Base-by-base conservation (phyloP, 768 basidiomycete species). In the Astraeus odoratus region DNA sequence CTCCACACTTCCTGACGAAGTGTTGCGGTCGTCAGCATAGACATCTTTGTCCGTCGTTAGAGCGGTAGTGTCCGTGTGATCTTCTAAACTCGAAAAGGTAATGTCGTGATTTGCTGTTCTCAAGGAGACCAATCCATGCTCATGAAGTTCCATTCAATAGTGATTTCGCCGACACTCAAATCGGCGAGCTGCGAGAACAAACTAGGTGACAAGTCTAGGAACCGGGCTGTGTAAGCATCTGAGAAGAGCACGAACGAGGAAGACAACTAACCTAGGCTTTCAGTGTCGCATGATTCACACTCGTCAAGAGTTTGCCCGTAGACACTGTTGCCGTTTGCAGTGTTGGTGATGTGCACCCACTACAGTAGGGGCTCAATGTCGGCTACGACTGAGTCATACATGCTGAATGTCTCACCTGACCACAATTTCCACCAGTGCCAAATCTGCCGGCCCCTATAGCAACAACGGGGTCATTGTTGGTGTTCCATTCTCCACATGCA, bases 81-180 rank as follows among this genome's bases (percentile, higher is more conserved):
- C 27, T 45, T 39, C 34, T 29, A 46, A 37, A 37, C 29, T 6
- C 8, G 13, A 12, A 18, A 43, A 42, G 38, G 38, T 33, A 13
- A 6, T 31, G 25, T 36, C 29, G 16, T 24, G 19, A 10, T 38
- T 10, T 8, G 16, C 10, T 16, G 13, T 36, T 70, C 48, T 31
- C 10, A 76, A 10, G 74, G 73, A 4, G 51, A 52, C 69, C 68
- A 77, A 42, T 56, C 67, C 53, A 58, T 60, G 55, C 55, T 56
- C 77, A 75, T 72, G 67, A 83, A n/a, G 51, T 78, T 57, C 85
- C 84, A 86, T 3, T 59, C 58, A 49, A 86, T 67, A n/a, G 55
- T 45, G 27, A 86, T 57, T 31, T 70, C 70, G 25, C 84, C 84
- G 8, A 61, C 57, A 47, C 51, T 58, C 36, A 82, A 73, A 4